phyloP scores from a whole-genome alignment of 2,329 filamentous ascomycete genomes.

The Xylariaceae sp. region DNA sequence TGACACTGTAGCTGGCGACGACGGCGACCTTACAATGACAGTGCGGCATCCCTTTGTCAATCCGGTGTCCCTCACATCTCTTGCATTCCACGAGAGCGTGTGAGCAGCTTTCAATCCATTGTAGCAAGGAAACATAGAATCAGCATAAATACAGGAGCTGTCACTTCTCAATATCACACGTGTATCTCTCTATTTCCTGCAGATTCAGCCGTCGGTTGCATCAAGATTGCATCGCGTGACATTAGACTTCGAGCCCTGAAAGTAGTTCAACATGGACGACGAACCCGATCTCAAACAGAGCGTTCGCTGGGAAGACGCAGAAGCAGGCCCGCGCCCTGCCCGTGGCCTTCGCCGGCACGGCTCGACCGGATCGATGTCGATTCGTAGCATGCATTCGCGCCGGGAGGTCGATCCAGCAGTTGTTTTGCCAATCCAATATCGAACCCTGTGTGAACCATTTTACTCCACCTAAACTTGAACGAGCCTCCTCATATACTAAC shows the following conservation, averaged over 20 bases:
- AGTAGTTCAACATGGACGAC: slow-evolving; percentile 14
- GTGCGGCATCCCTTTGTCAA: slow-evolving; percentile 26
- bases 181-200: neutral
- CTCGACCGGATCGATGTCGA: slow-evolving; percentile 39
- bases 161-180: neutral
- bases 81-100: neutral
- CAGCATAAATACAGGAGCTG: neutral
- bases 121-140: too few species aligned
- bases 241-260: too few species aligned
- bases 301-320: slow-evolving; percentile 37
- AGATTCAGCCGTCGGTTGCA: neutral
- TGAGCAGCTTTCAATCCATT: neutral
- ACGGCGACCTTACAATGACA: slow-evolving; percentile 19
- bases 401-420: slow-evolving; percentile 39
- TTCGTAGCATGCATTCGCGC: slow-evolving; percentile 36
- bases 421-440: slow-evolving; percentile 51
- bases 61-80: slow-evolving; percentile 4
- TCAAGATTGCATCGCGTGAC: slow-evolving; percentile 1
- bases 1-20: slow-evolving; percentile 20
- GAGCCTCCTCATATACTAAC: slow-evolving; percentile 9
- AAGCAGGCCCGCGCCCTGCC: slow-evolving; percentile 24
- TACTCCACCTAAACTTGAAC: neutral
- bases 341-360: slow-evolving; percentile 23
- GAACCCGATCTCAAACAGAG: slow-evolving; percentile 23
- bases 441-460: slow-evolving; percentile 42